A percentile compares a stretch with the other conserved stretches of the same genome.
These are phyloP conservation scores for Aspergillus phoenicis DNA, from an alignment of 2,329 filamentous ascomycete species.

Conservation along the genomic window DNA sequence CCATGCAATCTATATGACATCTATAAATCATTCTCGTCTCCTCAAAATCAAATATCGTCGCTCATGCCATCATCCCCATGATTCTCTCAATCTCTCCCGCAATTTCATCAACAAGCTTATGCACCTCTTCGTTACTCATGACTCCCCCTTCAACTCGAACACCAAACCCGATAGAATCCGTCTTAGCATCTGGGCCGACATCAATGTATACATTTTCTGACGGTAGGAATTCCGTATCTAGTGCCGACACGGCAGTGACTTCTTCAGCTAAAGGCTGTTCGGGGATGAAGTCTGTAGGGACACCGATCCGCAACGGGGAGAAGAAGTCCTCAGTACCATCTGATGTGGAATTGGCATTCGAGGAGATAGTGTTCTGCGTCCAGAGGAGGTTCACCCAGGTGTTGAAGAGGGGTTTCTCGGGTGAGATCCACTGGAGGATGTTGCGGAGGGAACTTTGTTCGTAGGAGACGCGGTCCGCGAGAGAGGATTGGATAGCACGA, in stretches of 20 bases:
- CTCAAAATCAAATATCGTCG: background rate
- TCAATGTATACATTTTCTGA: slow-evolving; percentile 31
- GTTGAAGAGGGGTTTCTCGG: slow-evolving; percentile 30
- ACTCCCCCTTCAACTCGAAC: slow-evolving; percentile 31
- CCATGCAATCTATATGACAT: no score
- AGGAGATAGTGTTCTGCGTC: slow-evolving; percentile 23
- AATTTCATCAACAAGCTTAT: slow-evolving; percentile 22
- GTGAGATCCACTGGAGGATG: slow-evolving; percentile 23
- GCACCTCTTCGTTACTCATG: slow-evolving; percentile 21
- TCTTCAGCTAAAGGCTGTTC: slow-evolving; percentile 11
- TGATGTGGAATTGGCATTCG: slow-evolving; percentile 5
- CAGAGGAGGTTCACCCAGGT: slow-evolving; percentile 38
- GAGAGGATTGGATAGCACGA: slow-evolving; percentile 23
- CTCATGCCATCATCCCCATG: slow-evolving; percentile 2
- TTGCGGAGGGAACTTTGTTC: slow-evolving; percentile 34
- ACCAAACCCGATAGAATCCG: slow-evolving; percentile 31
- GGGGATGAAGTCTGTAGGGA: slow-evolving; percentile 32
- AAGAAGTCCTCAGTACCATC: slow-evolving; percentile 18
- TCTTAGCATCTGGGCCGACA: slow-evolving; percentile 28
- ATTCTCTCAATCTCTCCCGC: slow-evolving; percentile 23
- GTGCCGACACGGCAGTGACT: slow-evolving; percentile 23
- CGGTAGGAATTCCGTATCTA: slow-evolving; percentile 29
- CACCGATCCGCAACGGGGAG: slow-evolving; percentile 27
- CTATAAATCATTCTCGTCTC: no score
- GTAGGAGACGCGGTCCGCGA: slow-evolving; percentile 31